Percentiles rank a stretch among this genome's conserved stretches.
Conservation (phyloP, 495 filamentous ascomycete genomes). For the Cercophora sp. region DNA sequence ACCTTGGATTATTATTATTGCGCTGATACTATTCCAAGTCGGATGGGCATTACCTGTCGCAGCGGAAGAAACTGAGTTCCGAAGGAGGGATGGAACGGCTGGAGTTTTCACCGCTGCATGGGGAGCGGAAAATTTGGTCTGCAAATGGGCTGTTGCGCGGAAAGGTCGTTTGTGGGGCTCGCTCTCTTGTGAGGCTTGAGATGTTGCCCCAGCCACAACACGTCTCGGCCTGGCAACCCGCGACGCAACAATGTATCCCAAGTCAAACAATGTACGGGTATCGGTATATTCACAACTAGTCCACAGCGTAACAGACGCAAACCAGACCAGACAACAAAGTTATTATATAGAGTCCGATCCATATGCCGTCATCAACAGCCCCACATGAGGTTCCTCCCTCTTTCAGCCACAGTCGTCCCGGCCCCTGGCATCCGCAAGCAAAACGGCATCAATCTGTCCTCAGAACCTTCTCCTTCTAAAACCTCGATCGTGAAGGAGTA, state of each 20-base stretch:
- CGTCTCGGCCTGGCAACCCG: no score
- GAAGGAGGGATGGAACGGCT: constrained; percentile 29
- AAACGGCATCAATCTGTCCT: constrained; percentile 9
- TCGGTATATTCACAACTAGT: no score
- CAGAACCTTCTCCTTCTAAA: neutral
- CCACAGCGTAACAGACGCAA: no score
- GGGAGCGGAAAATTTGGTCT: constrained; percentile 14
- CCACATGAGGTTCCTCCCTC: no score
- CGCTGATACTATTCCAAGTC: constrained; percentile 30
- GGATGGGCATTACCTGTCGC: constrained; percentile 26
- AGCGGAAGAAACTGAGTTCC: constrained; percentile 36
- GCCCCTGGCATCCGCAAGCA: no score
- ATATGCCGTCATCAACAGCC: no score
- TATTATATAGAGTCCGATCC: no score
- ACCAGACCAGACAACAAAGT: no score
- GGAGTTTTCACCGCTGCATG: constrained; percentile 31
- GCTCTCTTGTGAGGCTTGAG: neutral
- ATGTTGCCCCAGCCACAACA: neutral
- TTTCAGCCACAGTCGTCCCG: no score
- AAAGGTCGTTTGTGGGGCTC: neutral
- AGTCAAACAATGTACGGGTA: no score
- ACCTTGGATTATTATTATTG: constrained; percentile 25
- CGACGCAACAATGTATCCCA: no score
- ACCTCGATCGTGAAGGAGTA: neutral
- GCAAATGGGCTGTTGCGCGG: neutral